These are phyloP conservation scores for Striga asiatica DNA, from an alignment of 257 asterid genomes.

Conservation along the genomic window DNA sequence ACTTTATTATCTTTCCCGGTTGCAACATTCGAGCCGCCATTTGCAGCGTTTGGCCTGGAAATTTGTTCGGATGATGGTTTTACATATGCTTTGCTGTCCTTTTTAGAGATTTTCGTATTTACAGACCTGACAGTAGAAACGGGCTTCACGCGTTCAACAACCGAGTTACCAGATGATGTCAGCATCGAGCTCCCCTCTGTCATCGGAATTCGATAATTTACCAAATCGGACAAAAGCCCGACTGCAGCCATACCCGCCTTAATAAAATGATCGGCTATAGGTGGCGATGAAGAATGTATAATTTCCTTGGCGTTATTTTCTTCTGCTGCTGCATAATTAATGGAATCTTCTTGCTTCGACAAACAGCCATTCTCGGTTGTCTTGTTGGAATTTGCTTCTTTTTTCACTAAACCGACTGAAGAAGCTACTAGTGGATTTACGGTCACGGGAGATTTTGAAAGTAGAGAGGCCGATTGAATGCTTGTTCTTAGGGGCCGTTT, in stretches of 20 bases:
- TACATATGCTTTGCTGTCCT: constrained; percentile 29
- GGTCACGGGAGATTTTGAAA: constrained; percentile 36
- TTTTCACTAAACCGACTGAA: constrained; percentile 36
- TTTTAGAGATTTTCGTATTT: constrained; percentile 27
- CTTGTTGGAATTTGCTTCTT: constrained; percentile 29
- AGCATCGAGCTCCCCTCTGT: constrained; percentile 38
- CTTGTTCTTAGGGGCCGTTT: constrained; percentile 33
- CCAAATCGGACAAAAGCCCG: constrained; percentile 66
- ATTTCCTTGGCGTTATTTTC: constrained; percentile 21
- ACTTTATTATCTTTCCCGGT: constrained; percentile 31
- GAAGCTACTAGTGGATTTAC: constrained; percentile 36
- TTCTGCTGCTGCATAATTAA: constrained; percentile 37
- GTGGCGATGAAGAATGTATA: constrained; percentile 39
- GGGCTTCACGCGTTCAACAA: constrained; percentile 43
- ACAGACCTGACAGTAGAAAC: constrained; percentile 28
- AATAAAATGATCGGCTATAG: constrained; percentile 62
- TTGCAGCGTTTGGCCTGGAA: constrained; percentile 22
- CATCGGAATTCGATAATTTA: constrained; percentile 56
- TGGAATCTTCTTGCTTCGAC: constrained; percentile 26
- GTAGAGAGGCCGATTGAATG: constrained; percentile 29
- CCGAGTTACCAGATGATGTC: constrained; percentile 26
- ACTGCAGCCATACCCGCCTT: constrained; percentile 89
- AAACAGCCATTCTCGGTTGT: constrained; percentile 20
- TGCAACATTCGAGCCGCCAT: too few species aligned
- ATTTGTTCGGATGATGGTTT: constrained; percentile 31